Conservation (phyloP, 2,329 filamentous ascomycete genomes). For the Nothophaeocryptopus gaeumannii region DNA sequence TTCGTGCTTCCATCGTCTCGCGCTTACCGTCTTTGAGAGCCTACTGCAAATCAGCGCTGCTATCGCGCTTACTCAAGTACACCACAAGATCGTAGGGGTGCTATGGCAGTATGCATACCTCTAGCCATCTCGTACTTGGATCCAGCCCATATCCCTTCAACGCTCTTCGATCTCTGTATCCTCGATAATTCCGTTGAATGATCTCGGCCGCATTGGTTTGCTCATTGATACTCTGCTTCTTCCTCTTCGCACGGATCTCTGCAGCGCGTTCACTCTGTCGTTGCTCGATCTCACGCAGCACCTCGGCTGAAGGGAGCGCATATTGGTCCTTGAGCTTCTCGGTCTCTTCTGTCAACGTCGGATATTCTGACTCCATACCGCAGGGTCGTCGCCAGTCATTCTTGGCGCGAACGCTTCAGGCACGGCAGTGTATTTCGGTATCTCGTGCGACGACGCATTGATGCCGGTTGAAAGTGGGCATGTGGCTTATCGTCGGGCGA, state of each 20-base stretch:
- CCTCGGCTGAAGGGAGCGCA: constrained; percentile 32
- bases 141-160: constrained; percentile 66
- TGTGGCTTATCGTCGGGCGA: no score
- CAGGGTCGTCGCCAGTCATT: neutral
- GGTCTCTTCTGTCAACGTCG: neutral
- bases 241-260: constrained; percentile 25
- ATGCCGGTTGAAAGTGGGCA: no score
- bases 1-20: no score
- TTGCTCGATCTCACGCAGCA: constrained; percentile 34
- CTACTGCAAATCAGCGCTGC: constrained; percentile 16
- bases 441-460: no score
- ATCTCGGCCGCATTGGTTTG: constrained; percentile 30
- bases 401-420: no score
- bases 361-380: neutral
- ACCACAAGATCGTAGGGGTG: neutral
- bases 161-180: constrained; percentile 70
- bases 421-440: no score
- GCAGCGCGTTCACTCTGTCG: constrained; percentile 33
- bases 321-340: constrained; percentile 18
- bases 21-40: constrained; percentile 36
- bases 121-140: constrained; percentile 68
- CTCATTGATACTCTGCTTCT: constrained; percentile 12
- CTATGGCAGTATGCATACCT: constrained; percentile 47
- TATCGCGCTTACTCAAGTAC: neutral
- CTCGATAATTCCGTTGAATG: constrained; percentile 65